Percentiles rank a stretch among this genome's conserved stretches.
Evolutionary conservation across 305 asterid species (phyloP).

Genomic region (Coffea humblotiana): DNA sequence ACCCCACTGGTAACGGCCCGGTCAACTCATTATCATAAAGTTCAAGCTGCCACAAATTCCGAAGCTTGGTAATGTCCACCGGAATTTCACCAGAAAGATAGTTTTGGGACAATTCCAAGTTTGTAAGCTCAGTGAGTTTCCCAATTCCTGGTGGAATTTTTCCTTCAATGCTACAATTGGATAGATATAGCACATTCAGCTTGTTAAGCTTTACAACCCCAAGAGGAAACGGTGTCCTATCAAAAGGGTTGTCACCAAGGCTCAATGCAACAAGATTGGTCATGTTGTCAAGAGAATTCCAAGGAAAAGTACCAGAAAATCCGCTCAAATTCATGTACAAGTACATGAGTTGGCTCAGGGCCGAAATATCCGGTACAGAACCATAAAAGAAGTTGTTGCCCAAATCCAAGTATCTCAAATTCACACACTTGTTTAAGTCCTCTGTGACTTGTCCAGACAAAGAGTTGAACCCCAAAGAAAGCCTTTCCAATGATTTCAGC

Average conservation of each 20-base stretch:
- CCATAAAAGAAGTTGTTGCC: slow-evolving; percentile 69
- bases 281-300: slow-evolving; percentile 57
- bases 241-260: slow-evolving; percentile 68
- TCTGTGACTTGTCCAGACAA: slow-evolving; percentile 44
- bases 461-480: slow-evolving; percentile 53
- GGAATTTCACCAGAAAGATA: slow-evolving; percentile 65
- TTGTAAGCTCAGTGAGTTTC: slow-evolving; percentile 43
- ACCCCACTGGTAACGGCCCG: slow-evolving; percentile 70
- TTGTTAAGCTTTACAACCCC: slow-evolving; percentile 41
- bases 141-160: slow-evolving; percentile 70
- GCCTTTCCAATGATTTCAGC: slow-evolving; percentile 55
- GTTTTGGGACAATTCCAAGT: slow-evolving; percentile 61
- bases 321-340: slow-evolving; percentile 68
- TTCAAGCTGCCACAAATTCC: slow-evolving; percentile 71
- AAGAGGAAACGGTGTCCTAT: slow-evolving; percentile 44
- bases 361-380: slow-evolving; percentile 52
- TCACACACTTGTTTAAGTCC: slow-evolving; percentile 50
- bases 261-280: slow-evolving; percentile 50
- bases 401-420: slow-evolving; percentile 58
- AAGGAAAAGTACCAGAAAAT: slow-evolving; percentile 65
- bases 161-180: slow-evolving; percentile 68
- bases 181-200: slow-evolving; percentile 62
- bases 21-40: slow-evolving; percentile 48
- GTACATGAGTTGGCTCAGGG: slow-evolving; percentile 34
- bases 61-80: slow-evolving; percentile 53